Percentiles rank a stretch among this genome's conserved stretches.
Evolutionary conservation across 495 filamentous ascomycete genomes (phyloP).

Genomic region (Talaromyces adpressus): DNA sequence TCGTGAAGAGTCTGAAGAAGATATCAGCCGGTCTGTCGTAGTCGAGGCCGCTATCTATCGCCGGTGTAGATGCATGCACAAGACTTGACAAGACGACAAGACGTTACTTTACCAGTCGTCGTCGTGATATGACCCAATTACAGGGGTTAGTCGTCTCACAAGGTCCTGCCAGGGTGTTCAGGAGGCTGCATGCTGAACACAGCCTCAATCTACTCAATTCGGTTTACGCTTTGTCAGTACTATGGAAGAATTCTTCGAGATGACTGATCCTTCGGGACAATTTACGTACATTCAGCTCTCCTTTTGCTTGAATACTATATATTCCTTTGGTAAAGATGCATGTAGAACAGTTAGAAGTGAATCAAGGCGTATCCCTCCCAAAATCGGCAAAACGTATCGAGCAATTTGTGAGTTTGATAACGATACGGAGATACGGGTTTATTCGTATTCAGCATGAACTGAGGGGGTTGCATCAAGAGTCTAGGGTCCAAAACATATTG

Average conservation of each 20-base stretch:
- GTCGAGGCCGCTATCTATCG: background rate
- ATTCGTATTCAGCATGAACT: background rate
- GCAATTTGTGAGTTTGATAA: background rate
- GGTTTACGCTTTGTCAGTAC: background rate
- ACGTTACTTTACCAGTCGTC: background rate
- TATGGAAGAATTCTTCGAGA: background rate
- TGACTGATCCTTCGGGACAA: background rate
- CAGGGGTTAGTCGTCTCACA: background rate
- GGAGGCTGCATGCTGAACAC: background rate
- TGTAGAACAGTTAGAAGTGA: background rate
- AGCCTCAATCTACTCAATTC: background rate
- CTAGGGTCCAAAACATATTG: too few relatives aligned
- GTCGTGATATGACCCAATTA: background rate
- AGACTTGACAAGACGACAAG: background rate
- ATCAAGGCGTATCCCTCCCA: background rate
- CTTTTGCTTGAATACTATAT: background rate
- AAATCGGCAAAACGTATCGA: background rate
- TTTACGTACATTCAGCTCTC: background rate
- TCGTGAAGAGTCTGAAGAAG: background rate
- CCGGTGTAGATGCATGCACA: background rate
- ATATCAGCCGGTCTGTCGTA: background rate
- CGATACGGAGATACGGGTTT: background rate
- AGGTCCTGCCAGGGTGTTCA: background rate
- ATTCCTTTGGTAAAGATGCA: background rate
- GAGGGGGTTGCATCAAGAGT: background rate